Conservation (phyloP, 495 filamentous ascomycete genomes). For the Clohesyomyces aquaticus region DNA sequence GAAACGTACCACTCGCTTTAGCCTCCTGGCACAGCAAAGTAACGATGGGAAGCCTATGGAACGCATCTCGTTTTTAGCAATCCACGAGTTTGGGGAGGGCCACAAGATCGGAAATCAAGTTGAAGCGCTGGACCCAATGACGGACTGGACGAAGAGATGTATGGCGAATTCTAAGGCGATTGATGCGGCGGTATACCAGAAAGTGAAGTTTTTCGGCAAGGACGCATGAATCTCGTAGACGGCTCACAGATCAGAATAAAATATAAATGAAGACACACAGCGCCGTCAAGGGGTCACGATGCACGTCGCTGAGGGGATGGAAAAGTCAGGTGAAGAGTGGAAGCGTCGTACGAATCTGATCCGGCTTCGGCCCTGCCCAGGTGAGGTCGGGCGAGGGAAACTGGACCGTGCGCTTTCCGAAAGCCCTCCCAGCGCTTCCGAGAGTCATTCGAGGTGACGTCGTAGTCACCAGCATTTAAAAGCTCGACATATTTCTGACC, state of each 20-base stretch:
- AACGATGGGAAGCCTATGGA: slow-evolving; percentile 22
- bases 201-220: slow-evolving; percentile 23
- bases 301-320: too few relatives aligned
- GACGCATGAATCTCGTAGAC: neutral
- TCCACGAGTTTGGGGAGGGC: slow-evolving; percentile 39
- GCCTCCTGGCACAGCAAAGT: slow-evolving; percentile 5
- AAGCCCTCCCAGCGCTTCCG: too few relatives aligned
- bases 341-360: too few relatives aligned
- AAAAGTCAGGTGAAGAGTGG: too few relatives aligned
- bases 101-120: slow-evolving; percentile 37
- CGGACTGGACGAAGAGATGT: slow-evolving; percentile 33
- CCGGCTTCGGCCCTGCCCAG: too few relatives aligned
- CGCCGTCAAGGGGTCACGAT: too few relatives aligned
- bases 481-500: too few relatives aligned
- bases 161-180: slow-evolving; percentile 21
- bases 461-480: neutral
- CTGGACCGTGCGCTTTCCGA: too few relatives aligned
- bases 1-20: slow-evolving; percentile 33
- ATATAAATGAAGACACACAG: too few relatives aligned
- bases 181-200: slow-evolving; percentile 36
- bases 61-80: slow-evolving; percentile 26
- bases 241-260: neutral
- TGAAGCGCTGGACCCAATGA: slow-evolving; percentile 29
- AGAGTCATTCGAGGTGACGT: too few relatives aligned
- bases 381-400: too few relatives aligned